Conservation (phyloP, 2,329 filamentous ascomycete species). For the Endocalyx cinctus region DNA sequence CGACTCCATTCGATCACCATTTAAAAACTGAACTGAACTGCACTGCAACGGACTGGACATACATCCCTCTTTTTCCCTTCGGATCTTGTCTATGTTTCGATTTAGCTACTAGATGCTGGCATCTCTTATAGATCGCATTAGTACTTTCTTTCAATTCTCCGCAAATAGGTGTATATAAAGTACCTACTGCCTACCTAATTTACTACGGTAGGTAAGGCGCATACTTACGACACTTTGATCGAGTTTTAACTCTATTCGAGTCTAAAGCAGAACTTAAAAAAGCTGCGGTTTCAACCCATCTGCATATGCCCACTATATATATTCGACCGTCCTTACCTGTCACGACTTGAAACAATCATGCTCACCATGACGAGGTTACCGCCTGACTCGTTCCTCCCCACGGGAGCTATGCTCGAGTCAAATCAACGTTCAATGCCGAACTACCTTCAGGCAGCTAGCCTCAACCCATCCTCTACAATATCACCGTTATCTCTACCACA, state of each 20-base stretch:
- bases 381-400: slow-evolving; percentile 39
- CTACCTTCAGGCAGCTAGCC: slow-evolving; percentile 14
- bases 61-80: neutral
- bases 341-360: slow-evolving; percentile 17
- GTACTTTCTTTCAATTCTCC: neutral
- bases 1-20: too few relatives aligned
- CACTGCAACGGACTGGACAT: too few relatives aligned
- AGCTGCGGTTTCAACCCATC: too few relatives aligned
- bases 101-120: neutral
- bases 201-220: too few relatives aligned
- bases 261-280: slow-evolving; percentile 1
- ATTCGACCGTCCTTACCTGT: neutral
- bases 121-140: neutral
- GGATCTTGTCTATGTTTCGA: neutral
- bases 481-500: slow-evolving; percentile 36
- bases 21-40: too few relatives aligned
- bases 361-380: slow-evolving; percentile 37
- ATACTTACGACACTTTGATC: neutral
- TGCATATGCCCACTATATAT: neutral
- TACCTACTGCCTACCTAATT: too few relatives aligned
- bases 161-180: neutral
- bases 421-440: slow-evolving; percentile 24
- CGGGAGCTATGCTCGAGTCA: slow-evolving; percentile 30
- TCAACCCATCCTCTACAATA: slow-evolving; percentile 28
- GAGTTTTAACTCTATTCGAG: neutral